Conservation (phyloP, 129 eudicot genomes). For the Solidago caesia region DNA sequence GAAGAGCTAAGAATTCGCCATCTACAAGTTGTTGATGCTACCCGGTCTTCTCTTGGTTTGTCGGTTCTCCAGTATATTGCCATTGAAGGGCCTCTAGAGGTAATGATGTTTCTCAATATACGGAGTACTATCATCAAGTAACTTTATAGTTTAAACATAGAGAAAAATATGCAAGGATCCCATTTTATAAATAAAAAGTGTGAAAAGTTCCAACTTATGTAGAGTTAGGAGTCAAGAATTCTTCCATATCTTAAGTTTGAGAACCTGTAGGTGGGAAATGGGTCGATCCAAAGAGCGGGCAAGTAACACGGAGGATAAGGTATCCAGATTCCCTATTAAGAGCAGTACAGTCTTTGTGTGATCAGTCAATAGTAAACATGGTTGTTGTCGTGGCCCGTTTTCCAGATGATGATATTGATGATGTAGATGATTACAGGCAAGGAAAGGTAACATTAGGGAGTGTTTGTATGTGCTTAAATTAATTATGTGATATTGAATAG, state of each 20-base stretch:
- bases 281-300: constrained; percentile 68
- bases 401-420: constrained; percentile 86
- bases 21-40: constrained; percentile 92
- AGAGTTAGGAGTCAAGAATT: not conserved
- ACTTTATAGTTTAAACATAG: too few species aligned
- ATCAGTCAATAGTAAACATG: constrained; percentile 61
- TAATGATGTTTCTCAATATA: constrained; percentile 10
- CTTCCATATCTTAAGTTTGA: not conserved
- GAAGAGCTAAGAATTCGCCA: constrained; percentile 76
- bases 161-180: too few species aligned
- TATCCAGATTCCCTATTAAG: constrained; percentile 77
- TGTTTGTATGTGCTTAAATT: not conserved
- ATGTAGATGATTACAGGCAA: constrained; percentile 72
- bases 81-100: constrained; percentile 79
- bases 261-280: constrained; percentile 76
- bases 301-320: constrained; percentile 88
- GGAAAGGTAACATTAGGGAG: constrained; percentile 55
- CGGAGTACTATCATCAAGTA: too few species aligned
- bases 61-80: constrained; percentile 78
- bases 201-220: not conserved
- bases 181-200: too few species aligned
- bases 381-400: constrained; percentile 95
- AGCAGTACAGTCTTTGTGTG: constrained; percentile 61
- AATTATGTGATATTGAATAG: not conserved
- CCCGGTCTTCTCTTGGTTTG: constrained; percentile 95